Base-by-base conservation (phyloP, 1,284 basidiomycete species). In the Tilletia setariae region DNA sequence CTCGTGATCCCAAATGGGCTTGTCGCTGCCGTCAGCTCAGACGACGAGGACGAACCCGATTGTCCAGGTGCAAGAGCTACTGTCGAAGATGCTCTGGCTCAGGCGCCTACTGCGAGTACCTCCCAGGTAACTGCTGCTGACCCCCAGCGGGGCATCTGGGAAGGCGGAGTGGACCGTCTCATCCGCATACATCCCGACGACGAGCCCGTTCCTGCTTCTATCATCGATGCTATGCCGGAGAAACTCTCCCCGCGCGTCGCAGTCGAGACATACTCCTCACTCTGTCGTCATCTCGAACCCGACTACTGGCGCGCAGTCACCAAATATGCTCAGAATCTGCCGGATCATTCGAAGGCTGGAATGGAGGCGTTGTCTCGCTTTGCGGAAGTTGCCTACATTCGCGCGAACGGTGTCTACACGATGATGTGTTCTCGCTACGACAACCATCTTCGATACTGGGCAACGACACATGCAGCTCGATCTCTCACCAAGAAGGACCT, bases 261-360 rank as follows among this genome's bases (percentile, higher is more conserved):
- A 21, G 56, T 61, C 25, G 56, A 61, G 56, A 25, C 15, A 1
- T 61, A 61, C 28, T 61, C 56, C 1, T 6, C 19, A 30, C 28
- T 61, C 56, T 61, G 56, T 30, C 56, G 56, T n/a, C 56, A 61
- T 35, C 56, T 61, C 56, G 56, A 61, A n/a, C 56, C 56, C 9
- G 30, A 61, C 2, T 61, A 61, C 32, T 61, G 56, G 56, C 35
- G 16, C 15, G 28, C 56, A 4, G 28, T 61, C 28, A 35, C 32
- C 30, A 61, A 11, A 15, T 30, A 61, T 30, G 35, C 32, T 16
- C 15, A 32, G 16, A 21, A 19, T 30, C 32, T 61, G 13, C 25
- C 28, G 15, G 56, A 61, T 61, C 28, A 19, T 30, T 61, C 56
- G 16, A 25, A 30, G 16, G 56, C 56, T 40, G 56, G 56, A 2